phyloP scores from a whole-genome alignment of 441 rosid genomes.

The Jatropha podagrica region DNA sequence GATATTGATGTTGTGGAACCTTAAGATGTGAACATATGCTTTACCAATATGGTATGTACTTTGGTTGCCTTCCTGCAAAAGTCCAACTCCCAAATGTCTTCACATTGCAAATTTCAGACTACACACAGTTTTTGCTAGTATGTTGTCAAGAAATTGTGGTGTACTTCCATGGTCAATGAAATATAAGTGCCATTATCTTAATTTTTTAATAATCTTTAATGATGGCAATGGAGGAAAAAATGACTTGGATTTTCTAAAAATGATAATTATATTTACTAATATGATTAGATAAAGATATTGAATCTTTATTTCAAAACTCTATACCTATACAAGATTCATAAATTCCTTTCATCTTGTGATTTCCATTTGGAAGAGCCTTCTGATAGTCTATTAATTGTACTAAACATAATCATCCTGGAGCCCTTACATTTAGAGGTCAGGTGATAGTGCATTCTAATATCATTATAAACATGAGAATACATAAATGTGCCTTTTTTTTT shows the following conservation, averaged over 20 bases:
- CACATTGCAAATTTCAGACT: not conserved
- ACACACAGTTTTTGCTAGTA: not conserved
- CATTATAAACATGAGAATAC: not conserved
- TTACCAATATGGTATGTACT: not conserved
- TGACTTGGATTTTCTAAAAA: not conserved
- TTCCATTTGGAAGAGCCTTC: constrained; percentile 1
- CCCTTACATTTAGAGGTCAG: not conserved
- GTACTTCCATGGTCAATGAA: not conserved
- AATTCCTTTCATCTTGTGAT: not conserved
- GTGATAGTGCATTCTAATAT: not conserved
- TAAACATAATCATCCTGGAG: not conserved
- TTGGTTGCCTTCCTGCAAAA: not conserved
- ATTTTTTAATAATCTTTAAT: not conserved
- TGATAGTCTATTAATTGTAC: not conserved
- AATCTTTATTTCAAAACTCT: not conserved
- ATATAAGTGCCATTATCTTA: not conserved
- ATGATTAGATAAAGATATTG: not conserved
- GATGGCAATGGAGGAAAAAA: not conserved
- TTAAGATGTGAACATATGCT: not conserved
- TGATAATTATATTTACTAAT: not conserved
- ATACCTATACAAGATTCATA: not conserved
- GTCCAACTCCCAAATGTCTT: not conserved
- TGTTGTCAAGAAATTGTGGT: not conserved
- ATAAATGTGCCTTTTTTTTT: not conserved
- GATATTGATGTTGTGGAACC: not conserved